These are phyloP conservation scores for Herpotrichia juniperi DNA, from an alignment of 2,329 filamentous ascomycete species.

Conservation along the genomic window DNA sequence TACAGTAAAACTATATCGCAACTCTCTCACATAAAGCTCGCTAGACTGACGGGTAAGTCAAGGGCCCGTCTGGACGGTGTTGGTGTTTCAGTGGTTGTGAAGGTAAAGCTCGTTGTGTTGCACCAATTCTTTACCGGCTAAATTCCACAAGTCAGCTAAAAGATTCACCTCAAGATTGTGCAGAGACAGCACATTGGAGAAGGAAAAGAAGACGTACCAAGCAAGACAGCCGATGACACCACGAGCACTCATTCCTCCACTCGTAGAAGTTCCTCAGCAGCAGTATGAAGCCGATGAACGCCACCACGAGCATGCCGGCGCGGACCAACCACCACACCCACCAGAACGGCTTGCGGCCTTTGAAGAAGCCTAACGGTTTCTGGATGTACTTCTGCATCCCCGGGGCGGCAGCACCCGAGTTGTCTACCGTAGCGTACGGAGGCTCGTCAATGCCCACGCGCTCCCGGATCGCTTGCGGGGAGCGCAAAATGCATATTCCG, in stretches of 20 bases:
- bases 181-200: slow-evolving; percentile 5
- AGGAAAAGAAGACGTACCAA: slow-evolving; percentile 68
- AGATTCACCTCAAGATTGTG: no score
- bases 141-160: slow-evolving; percentile 2
- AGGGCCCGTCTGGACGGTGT: not conserved
- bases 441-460: slow-evolving; percentile 72
- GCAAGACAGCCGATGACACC: slow-evolving; percentile 96
- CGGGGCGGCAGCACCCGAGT: slow-evolving; percentile 61
- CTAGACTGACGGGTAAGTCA: not conserved
- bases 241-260: slow-evolving; percentile 75
- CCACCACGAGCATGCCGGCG: slow-evolving; percentile 76
- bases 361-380: slow-evolving; percentile 76
- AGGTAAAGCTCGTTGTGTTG: slow-evolving; percentile 20
- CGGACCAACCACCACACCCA: slow-evolving; percentile 97
- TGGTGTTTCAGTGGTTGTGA: not conserved
- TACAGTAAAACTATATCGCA: not conserved
- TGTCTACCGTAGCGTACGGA: slow-evolving; percentile 71
- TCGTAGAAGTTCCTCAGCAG: slow-evolving; percentile 91
- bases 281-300: slow-evolving; percentile 83
- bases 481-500: slow-evolving; percentile 86
- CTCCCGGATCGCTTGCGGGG: slow-evolving; percentile 78
- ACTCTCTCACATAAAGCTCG: not conserved
- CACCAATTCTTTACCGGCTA: slow-evolving; percentile 42
- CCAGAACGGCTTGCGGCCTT: slow-evolving; percentile 90
- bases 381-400: slow-evolving; percentile 53